Percentiles rank a stretch among this genome's conserved stretches.
phyloP scores from a whole-genome alignment of 176 grass and related monocot genomes.

The Eragrostis nindensis region DNA sequence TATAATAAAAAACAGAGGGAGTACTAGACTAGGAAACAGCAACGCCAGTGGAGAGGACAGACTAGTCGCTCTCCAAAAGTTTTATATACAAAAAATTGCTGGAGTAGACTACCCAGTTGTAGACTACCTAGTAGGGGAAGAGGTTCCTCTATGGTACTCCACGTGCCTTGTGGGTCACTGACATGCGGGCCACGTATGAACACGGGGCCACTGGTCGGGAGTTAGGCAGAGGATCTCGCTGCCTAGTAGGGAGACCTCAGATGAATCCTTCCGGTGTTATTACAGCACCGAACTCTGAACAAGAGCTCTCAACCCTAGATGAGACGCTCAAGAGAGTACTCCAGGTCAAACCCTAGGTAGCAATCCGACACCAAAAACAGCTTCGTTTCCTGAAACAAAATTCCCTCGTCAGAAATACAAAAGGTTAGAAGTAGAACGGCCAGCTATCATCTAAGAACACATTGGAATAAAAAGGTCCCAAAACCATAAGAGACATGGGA shows the following conservation, averaged over 20 bases:
- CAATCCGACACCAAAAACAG: conserved; percentile 88
- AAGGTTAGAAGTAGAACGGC: conserved; percentile 2
- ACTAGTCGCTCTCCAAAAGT: neutral
- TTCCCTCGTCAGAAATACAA: conserved; percentile 30
- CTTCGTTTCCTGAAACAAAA: conserved; percentile 77
- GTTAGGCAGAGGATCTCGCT: too few species aligned
- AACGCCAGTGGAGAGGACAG: neutral
- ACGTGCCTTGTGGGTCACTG: too few species aligned
- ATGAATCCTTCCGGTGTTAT: too few species aligned
- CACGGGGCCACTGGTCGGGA: too few species aligned
- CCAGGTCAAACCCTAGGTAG: conserved; percentile 85
- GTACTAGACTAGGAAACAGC: neutral
- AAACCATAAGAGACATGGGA: neutral
- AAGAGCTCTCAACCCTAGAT: conserved; percentile 35
- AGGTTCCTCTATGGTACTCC: too few species aligned
- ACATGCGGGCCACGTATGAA: too few species aligned
- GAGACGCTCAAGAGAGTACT: conserved; percentile 59
- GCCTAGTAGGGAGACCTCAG: too few species aligned
- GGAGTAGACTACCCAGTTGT: neutral
- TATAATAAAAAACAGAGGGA: too few species aligned
- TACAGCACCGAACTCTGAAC: neutral
- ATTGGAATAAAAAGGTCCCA: neutral
- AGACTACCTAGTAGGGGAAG: too few species aligned
- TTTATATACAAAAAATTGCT: neutral
- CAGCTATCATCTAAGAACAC: conserved; percentile 5